Conservation (phyloP, 176 grass and related monocot species). For the Aegilops longissima region DNA sequence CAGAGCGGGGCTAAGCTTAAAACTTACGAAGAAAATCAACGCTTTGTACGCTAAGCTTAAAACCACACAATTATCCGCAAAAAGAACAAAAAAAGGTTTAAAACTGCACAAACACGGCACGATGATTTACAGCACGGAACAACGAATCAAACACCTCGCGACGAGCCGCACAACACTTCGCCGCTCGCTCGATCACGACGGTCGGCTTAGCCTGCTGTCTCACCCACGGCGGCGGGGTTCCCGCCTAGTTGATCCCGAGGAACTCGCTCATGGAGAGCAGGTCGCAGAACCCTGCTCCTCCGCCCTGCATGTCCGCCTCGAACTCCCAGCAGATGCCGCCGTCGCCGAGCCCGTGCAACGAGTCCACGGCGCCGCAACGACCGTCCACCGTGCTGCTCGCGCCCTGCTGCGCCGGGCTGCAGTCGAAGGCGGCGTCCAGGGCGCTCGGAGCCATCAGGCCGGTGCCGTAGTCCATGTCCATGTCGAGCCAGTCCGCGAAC, state of each 20-base stretch:
- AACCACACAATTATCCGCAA: too few relatives aligned
- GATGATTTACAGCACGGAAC: slow-evolving; percentile 31
- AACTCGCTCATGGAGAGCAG: slow-evolving; percentile 48
- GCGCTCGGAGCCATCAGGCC: slow-evolving; percentile 18
- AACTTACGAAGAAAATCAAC: too few relatives aligned
- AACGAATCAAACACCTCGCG: not conserved
- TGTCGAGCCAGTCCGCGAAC: slow-evolving; percentile 88
- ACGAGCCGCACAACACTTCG: not conserved
- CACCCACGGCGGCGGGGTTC: not conserved
- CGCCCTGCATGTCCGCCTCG: slow-evolving; percentile 40
- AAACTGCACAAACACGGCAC: slow-evolving; percentile 17
- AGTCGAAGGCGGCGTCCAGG: slow-evolving; percentile 29
- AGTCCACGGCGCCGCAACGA: not conserved
- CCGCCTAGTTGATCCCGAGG: slow-evolving; percentile 55
- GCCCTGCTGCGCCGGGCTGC: slow-evolving; percentile 15
- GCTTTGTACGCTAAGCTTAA: too few relatives aligned
- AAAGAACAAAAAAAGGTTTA: too few relatives aligned
- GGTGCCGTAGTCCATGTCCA: slow-evolving; percentile 56
- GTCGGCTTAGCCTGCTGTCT: too few relatives aligned
- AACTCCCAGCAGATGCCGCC: slow-evolving; percentile 57
- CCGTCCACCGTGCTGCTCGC: not conserved
- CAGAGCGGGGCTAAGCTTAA: too few relatives aligned
- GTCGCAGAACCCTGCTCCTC: slow-evolving; percentile 35
- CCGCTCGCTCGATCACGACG: not conserved
- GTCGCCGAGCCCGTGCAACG: slow-evolving; percentile 45